Conservation (phyloP, 176 grass and related monocot genomes). For the Puya raimondii region DNA sequence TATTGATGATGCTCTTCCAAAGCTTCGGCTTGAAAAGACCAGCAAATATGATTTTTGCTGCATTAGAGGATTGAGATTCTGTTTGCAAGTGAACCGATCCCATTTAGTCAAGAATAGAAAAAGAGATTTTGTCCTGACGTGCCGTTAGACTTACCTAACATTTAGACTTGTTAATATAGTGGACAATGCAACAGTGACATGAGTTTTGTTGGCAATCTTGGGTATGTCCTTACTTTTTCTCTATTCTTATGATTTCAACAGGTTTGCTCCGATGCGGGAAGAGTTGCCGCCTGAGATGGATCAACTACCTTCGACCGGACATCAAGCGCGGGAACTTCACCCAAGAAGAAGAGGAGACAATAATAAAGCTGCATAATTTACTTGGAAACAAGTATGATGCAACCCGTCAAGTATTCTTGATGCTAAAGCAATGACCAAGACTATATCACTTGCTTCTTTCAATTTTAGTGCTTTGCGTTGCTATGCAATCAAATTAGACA, state of each 20-base stretch:
- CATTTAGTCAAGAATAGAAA: constrained; percentile 1
- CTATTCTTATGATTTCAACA: neutral
- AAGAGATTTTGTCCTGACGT: neutral
- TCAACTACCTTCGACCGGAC: constrained; percentile 33
- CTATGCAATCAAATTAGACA: neutral
- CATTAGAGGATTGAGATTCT: no score
- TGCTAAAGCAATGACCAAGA: neutral
- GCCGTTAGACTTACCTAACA: no score
- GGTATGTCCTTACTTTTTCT: neutral
- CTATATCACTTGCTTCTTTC: neutral
- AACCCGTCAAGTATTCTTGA: neutral
- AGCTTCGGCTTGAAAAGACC: no score
- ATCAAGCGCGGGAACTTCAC: constrained; percentile 6
- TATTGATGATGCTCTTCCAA: neutral
- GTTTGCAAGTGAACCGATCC: no score
- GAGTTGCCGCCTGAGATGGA: constrained; percentile 37
- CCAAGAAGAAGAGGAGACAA: constrained; percentile 32
- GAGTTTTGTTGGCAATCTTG: no score
- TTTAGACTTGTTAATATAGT: no score
- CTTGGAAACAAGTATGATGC: constrained; percentile 30
- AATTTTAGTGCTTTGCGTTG: neutral
- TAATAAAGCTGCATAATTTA: constrained; percentile 29
- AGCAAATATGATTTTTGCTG: no score
- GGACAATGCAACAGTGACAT: no score
- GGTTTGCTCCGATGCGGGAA: constrained; percentile 34